Base-by-base conservation (phyloP, 2,329 filamentous ascomycete species). In the Aspergillus sp. region DNA sequence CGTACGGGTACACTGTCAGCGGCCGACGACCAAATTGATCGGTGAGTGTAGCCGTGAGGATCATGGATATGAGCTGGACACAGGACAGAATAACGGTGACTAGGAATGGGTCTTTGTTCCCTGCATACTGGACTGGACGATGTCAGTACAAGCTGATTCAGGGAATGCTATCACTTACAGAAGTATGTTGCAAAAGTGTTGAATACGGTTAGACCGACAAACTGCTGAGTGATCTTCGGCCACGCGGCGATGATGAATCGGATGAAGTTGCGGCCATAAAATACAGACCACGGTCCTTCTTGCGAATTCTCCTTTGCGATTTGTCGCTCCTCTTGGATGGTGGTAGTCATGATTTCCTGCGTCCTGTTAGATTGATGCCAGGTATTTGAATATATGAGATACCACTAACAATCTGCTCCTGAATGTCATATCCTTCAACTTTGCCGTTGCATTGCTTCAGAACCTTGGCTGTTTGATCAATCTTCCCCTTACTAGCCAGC, bases 21-120 rank as follows among this genome's bases (percentile, higher is more conserved):
- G 70, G 71, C 1, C 73, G 69, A 49, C 72, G 70, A 17, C 68
- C 68, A 14, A 74, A 35, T 16, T 58, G 58, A 50, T 74, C 71
- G 3, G 73, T 73, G 1, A 67, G 56, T 0, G 61, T 57, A 7
- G 69, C 62, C 0, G 70, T 74, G 16, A 67, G n/a, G 17, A 75
- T 56, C 63, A 77, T 73, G 0, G 74, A 74, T 4, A 77, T 55
- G 3, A 78, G 60, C 49, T 75, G 73, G 0, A 76, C 70, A 41
- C 68, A 73, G 1, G 71, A 70, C 1, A 74, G 60, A 40, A 76
- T 75, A 35, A 75, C 61, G 0, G 72, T 76, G 5, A 76, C 73
- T 46, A 69, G 60, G 58, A 76, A 76, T 0, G 73, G 73, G 45
- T 76, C 65, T 13, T 69, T 65, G 59, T 65, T 71, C 1, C 73